phyloP scores from a whole-genome alignment of 2,329 filamentous ascomycete genomes.

The Malbranchea cinnamomea region DNA sequence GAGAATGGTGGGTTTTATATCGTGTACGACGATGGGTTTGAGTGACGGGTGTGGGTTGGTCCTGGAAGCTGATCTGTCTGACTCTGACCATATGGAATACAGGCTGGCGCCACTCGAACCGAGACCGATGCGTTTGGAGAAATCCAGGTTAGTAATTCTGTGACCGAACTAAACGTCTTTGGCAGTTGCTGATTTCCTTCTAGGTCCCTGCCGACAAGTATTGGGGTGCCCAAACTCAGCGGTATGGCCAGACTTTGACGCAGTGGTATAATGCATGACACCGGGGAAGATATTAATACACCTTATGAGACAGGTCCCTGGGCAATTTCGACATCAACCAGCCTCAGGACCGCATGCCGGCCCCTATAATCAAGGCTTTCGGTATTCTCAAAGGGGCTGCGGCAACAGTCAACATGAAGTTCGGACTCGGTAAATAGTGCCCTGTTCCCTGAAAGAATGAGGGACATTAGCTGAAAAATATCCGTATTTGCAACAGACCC shows the following conservation, averaged over 20 bases:
- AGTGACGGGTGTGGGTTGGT: background rate
- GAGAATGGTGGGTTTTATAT: slow-evolving; percentile 8
- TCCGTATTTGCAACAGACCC: slow-evolving; percentile 46
- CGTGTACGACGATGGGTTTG: background rate
- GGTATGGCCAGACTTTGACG: slow-evolving; percentile 27
- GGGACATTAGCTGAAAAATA: slow-evolving; percentile 10
- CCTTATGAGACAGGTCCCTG: slow-evolving; percentile 43
- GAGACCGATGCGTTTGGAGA: slow-evolving; percentile 98
- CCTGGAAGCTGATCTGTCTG: background rate
- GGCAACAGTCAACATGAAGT: slow-evolving; percentile 89
- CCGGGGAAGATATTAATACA: slow-evolving; percentile 1
- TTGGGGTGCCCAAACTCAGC: slow-evolving; percentile 96
- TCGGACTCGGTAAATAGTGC: slow-evolving; percentile 50
- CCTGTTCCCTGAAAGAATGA: slow-evolving; percentile 2
- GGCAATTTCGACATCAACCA: slow-evolving; percentile 99
- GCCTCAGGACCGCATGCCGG: slow-evolving; percentile 95
- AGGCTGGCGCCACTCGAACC: slow-evolving; percentile 46
- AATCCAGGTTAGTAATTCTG: slow-evolving; percentile 44
- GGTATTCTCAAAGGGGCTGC: slow-evolving; percentile 96
- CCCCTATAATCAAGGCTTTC: slow-evolving; percentile 81
- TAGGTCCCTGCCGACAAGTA: slow-evolving; percentile 78
- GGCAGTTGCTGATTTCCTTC: no score
- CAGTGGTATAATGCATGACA: slow-evolving; percentile 1
- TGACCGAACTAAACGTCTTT: background rate
- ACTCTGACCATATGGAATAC: slow-evolving; percentile 4